phyloP scores from a whole-genome alignment of 116 monocot genomes.

The Papilionanthe hybrid region DNA sequence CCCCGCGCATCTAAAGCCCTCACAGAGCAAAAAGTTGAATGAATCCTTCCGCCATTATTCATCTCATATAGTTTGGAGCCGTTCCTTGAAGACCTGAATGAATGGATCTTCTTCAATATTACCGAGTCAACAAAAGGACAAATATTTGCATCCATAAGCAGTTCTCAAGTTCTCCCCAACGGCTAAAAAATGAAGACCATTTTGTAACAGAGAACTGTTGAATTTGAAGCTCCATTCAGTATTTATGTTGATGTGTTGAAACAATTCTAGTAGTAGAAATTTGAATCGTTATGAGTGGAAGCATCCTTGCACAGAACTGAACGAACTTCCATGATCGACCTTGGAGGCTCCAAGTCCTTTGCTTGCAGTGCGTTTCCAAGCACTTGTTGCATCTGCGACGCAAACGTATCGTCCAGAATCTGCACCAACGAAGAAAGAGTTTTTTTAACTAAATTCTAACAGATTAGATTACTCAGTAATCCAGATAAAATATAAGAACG shows the following conservation, averaged over 20 bases:
- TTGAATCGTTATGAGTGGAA: slow-evolving; percentile 56
- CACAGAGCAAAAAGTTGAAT: too few relatives aligned
- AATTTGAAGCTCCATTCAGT: not conserved
- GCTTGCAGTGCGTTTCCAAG: slow-evolving; percentile 81
- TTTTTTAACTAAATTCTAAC: not conserved
- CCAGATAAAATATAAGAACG: too few relatives aligned
- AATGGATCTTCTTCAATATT: not conserved
- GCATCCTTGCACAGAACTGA: slow-evolving; percentile 91
- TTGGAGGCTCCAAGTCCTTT: slow-evolving; percentile 81
- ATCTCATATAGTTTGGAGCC: not conserved
- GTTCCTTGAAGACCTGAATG: not conserved
- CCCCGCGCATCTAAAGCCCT: not conserved
- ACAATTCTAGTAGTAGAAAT: slow-evolving; percentile 64
- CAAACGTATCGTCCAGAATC: slow-evolving; percentile 93
- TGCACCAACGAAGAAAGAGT: slow-evolving; percentile 8
- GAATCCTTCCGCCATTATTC: not conserved
- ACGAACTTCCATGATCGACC: slow-evolving; percentile 87
- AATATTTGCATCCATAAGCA: not conserved
- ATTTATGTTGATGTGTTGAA: not conserved
- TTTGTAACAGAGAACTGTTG: not conserved
- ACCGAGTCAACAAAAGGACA: not conserved
- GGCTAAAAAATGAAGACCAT: not conserved
- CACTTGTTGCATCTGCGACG: slow-evolving; percentile 89
- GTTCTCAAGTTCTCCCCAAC: not conserved
- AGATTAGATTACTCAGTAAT: too few relatives aligned